Conservation (phyloP, 768 basidiomycete species). For the Chlorophyllum brunneum region DNA sequence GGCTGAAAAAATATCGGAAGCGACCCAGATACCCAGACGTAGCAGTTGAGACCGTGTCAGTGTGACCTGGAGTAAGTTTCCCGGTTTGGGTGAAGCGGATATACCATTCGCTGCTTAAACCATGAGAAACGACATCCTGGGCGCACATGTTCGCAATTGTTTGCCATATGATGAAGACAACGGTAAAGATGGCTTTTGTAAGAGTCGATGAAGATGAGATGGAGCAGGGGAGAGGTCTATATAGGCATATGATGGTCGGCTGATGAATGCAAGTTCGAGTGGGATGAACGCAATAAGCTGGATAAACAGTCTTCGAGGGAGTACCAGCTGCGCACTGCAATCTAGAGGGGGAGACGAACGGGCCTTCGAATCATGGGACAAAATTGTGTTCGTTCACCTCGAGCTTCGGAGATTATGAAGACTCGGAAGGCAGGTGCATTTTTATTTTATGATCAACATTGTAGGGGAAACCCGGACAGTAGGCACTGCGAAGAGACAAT, state of each 20-base stretch:
- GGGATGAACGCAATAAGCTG: not conserved
- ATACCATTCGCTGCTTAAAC: slow-evolving; percentile 4
- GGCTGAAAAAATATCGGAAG: not conserved
- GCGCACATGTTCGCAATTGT: not conserved
- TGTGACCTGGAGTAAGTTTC: not conserved
- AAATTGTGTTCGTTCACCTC: too few relatives aligned
- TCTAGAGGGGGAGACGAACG: not conserved
- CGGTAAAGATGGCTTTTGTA: not conserved
- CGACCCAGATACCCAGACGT: not conserved
- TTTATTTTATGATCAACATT: too few relatives aligned
- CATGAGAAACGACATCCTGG: not conserved
- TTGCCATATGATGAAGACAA: slow-evolving; percentile 3
- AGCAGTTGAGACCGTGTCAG: not conserved
- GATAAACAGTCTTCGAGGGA: not conserved
- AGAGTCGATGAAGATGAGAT: not conserved
- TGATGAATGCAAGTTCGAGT: not conserved
- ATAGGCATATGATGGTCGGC: not conserved
- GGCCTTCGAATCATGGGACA: too few relatives aligned
- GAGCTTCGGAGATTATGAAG: too few relatives aligned
- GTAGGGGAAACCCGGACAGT: too few relatives aligned
- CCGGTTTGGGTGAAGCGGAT: not conserved
- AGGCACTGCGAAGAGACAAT: too few relatives aligned
- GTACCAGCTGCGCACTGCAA: too few relatives aligned
- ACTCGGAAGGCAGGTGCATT: too few relatives aligned
- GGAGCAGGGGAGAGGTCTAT: not conserved